Evolutionary conservation across 2,329 filamentous ascomycete genomes (phyloP), one percentile per base, ranked within the genome.

Genomic region (Colletotrichum brevisporum): DNA sequence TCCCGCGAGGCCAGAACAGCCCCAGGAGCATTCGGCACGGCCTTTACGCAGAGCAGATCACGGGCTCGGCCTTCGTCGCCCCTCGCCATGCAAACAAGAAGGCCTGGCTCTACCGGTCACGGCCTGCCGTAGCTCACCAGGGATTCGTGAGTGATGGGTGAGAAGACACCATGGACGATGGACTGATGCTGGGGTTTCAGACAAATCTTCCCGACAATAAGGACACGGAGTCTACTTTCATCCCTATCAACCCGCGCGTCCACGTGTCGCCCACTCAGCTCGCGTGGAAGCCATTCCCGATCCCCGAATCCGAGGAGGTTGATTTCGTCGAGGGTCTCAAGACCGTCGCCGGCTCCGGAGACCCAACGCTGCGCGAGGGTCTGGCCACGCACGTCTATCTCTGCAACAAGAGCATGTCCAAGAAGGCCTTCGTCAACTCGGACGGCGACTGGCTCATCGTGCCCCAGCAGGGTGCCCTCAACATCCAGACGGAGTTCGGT

Each of bases 401-500:
- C 53, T 80, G 82, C 63, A 86, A 84, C 63, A 77, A 78, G 8
- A 79, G 75, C 72, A 88, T 88, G 86, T 76, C 78, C 2, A 79
- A 80, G 3, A 75, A 79, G 12, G 85, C 86, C 0, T 87, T 86
- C 64, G 83, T 81, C 72, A 86, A 86, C 72, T 87, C 88, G 2
- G 91, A 93, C 69, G 91, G 91, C 16, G 90, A 92, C 75, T 86
- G 90, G 69, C 80, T 92, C 60, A 90, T 92, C 54, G 84, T 92
- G 3, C 89, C 87, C 0, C 90, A 92, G 69, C 85, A 90, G 71
- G 91, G 91, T 13, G 82, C 86, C 0, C 82, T 93, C 2, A 88
- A 92, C 72, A 89, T 92, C 53, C 89, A 91, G 74, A 92, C 91
- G 2, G 91, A 92, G 74, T 84, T 92, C 16, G 91, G 91, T 5